Evolutionary conservation across 83 land plant species (phyloP), one percentile per base, ranked within the genome.

Genomic region (Thuja plicata): DNA sequence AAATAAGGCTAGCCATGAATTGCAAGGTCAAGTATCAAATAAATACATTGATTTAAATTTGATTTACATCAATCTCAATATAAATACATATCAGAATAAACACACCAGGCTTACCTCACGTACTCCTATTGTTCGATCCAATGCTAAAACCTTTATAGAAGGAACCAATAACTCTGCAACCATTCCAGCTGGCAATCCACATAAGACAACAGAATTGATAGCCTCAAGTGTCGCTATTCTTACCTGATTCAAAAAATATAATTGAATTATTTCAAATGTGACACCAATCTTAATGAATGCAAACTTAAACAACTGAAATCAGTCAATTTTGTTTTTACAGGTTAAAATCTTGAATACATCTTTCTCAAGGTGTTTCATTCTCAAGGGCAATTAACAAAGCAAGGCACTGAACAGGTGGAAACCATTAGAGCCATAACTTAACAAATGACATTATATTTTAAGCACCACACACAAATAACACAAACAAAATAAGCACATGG

Each of bases 201-300:
- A 90, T 79, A 70, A 77, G 19, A 91, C 92, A 78, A 91, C 92
- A n/a, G 78, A 92, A 90, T 91, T 86, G 34, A 91, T 88, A 21
- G 90, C 93, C 74, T 90, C 83, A 30, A 91, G 79, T 12, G 86
- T 92, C 2, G 93, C 93, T 70, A 90, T 87, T 54, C 93, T 77
- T 1, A 91, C 93, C 92, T 90, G 93, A 77, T 77, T 41, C 37
- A 77, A 52, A 88, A 85, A 40, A 27, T 35, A 52, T 60, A 37
- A 84, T 86, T 7, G 86, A 52, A 50, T 38, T 17, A 15, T 84
- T 40, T 38, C 15, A 35, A 41, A 60, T 57, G 17, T 66, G 88
- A 13, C 8, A 35, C 15, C 37, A 84, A 60, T 37, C 88, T 32
- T 0, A 52, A 37, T 21, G 9, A 60, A 21, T 60, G 27, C 70